phyloP scores from a whole-genome alignment of 2,329 filamentous ascomycete species.

The Hansfordia pulvinata region DNA sequence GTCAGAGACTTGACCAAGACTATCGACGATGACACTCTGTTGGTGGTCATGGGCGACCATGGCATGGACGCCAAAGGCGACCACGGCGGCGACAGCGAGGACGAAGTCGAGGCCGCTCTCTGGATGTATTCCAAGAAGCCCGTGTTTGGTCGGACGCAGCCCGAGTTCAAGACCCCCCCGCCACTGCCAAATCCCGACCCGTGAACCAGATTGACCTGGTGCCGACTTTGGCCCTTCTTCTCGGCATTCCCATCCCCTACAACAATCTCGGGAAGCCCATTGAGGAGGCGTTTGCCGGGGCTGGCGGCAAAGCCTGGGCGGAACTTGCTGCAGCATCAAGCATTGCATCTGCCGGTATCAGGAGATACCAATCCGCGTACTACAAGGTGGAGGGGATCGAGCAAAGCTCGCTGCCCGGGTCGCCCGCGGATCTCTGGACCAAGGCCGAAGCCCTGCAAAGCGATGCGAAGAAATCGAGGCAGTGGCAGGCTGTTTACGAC shows the following conservation, averaged over 20 bases:
- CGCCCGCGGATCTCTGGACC: conserved; percentile 43
- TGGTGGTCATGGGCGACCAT: conserved; percentile 98
- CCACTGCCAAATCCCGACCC: conserved; percentile 64
- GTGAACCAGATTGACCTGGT: conserved; percentile 88
- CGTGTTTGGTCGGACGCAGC: conserved; percentile 64
- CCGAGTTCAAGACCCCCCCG: conserved; percentile 43
- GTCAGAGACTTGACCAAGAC: conserved; percentile 56
- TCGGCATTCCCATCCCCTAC: conserved; percentile 88
- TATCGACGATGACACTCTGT: conserved; percentile 73
- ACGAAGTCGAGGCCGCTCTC: conserved; percentile 84
- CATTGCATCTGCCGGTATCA: conserved; percentile 71
- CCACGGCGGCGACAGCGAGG: conserved; percentile 94
- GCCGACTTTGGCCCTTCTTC: conserved; percentile 73
- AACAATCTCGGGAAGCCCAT: conserved; percentile 92
- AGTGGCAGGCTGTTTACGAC: conserved; percentile 30
- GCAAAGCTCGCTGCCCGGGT: conserved; percentile 39
- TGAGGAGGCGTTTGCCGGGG: conserved; percentile 77
- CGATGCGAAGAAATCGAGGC: conserved; percentile 22
- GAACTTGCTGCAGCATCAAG: conserved; percentile 68
- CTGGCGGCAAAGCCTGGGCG: conserved; percentile 54
- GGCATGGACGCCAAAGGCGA: conserved; percentile 97
- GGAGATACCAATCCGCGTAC: conserved; percentile 80
- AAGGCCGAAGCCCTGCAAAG: conserved; percentile 25
- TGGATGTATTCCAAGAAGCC: conserved; percentile 97
- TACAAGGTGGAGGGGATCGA: conserved; percentile 57